Conservation (phyloP, 495 filamentous ascomycete species). For the Neurospora sp. region DNA sequence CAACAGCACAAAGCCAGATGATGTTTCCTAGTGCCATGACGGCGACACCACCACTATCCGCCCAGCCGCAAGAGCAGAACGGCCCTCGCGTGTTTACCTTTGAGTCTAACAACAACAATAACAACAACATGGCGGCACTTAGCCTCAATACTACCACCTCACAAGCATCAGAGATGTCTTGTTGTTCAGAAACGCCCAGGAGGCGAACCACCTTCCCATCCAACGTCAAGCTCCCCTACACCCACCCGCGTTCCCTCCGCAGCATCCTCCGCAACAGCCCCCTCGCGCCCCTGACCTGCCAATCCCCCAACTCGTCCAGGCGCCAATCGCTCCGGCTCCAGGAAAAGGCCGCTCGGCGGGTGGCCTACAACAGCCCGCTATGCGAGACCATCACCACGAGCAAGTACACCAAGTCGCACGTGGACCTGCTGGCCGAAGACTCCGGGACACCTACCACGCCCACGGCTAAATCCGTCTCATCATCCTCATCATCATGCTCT, state of each 20-base stretch:
- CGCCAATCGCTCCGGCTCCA: conserved; percentile 39
- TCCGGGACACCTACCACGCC: conserved; percentile 36
- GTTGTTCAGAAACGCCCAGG: conserved; percentile 20
- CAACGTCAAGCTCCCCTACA: conserved; percentile 44
- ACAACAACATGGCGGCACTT: background rate
- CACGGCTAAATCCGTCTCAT: background rate
- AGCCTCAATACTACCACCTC: background rate
- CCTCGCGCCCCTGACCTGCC: conserved; percentile 36
- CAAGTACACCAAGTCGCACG: conserved; percentile 44
- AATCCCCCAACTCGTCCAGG: conserved; percentile 35
- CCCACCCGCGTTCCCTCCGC: conserved; percentile 51
- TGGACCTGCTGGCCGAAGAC: conserved; percentile 43
- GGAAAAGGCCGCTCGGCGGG: conserved; percentile 33
- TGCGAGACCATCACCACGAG: conserved; percentile 46
- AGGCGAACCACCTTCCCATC: conserved; percentile 28
- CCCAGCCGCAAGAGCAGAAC: conserved; percentile 29
- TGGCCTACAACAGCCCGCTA: conserved; percentile 45
- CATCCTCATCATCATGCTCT: conserved; percentile 14
- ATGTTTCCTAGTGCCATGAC: conserved; percentile 37
- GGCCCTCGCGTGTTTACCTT: conserved; percentile 30
- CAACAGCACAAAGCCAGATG: conserved; percentile 23
- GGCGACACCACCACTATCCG: conserved; percentile 40
- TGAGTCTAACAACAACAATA: conserved; percentile 4
- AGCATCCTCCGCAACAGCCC: conserved; percentile 75
- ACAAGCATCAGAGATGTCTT: conserved; percentile 2